Conservation (phyloP, 306 rosid genomes). For the Hippophae tibetana region DNA sequence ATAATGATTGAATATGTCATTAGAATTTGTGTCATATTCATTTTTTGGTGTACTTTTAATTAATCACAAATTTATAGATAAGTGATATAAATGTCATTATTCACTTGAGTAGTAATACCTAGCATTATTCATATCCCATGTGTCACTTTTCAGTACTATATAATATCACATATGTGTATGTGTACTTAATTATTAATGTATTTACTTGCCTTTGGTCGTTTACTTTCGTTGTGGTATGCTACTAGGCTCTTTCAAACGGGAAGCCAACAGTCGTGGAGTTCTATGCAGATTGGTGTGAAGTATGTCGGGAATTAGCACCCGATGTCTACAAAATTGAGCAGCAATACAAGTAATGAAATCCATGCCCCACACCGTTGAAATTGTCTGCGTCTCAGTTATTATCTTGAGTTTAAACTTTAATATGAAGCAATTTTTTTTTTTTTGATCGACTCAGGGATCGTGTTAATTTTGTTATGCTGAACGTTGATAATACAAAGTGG, state of each 20-base stretch:
- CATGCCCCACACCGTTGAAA: neutral
- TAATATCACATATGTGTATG: neutral
- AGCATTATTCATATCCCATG: too few relatives aligned
- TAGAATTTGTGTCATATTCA: too few relatives aligned
- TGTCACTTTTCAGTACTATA: too few relatives aligned
- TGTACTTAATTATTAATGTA: neutral
- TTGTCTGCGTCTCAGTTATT: slow-evolving; percentile 4
- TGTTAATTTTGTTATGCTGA: slow-evolving; percentile 66
- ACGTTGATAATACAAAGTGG: slow-evolving; percentile 94
- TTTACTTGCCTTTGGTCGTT: slow-evolving; percentile 7
- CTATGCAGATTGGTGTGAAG: slow-evolving; percentile 99
- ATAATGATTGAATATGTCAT: too few relatives aligned
- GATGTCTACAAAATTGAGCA: slow-evolving; percentile 91
- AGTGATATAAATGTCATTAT: too few relatives aligned
- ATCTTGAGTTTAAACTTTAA: neutral
- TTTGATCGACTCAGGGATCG: slow-evolving; percentile 31
- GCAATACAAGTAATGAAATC: slow-evolving; percentile 63
- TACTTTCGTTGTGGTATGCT: slow-evolving; percentile 7
- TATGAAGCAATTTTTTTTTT: neutral
- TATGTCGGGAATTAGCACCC: slow-evolving; percentile 88
- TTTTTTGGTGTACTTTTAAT: too few relatives aligned
- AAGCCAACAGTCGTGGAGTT: slow-evolving; percentile 96
- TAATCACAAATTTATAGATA: too few relatives aligned
- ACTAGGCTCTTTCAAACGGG: slow-evolving; percentile 88
- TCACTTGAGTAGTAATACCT: too few relatives aligned